Conservation (phyloP, 768 basidiomycete species). For the Tricholoma saponaceum region DNA sequence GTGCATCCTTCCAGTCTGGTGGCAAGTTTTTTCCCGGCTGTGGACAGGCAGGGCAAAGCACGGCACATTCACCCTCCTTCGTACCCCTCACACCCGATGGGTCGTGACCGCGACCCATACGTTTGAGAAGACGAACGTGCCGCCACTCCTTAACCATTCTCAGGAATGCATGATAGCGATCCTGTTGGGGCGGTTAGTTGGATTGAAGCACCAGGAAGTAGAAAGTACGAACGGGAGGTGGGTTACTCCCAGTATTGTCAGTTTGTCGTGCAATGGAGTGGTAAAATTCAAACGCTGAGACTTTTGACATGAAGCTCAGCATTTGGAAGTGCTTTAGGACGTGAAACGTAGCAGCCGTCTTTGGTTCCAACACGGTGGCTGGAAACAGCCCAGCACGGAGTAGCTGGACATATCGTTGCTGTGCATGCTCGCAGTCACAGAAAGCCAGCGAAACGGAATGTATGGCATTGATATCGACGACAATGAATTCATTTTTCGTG, state of each 20-base stretch:
- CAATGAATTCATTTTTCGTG: neutral
- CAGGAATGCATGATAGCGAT: slow-evolving; percentile 15
- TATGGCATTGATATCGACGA: neutral
- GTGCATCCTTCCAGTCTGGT: slow-evolving; percentile 12
- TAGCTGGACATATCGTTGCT: slow-evolving; percentile 4
- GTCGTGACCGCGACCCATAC: slow-evolving; percentile 15
- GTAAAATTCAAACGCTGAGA: slow-evolving; percentile 11
- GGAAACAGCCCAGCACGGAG: slow-evolving; percentile 8
- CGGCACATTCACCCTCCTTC: slow-evolving; percentile 15
- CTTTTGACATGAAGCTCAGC: slow-evolving; percentile 11
- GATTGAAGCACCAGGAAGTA: neutral
- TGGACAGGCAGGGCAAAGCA: slow-evolving; percentile 25
- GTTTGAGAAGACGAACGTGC: slow-evolving; percentile 16
- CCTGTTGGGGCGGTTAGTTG: slow-evolving; percentile 7
- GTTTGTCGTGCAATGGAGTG: slow-evolving; percentile 5
- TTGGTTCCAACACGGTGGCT: slow-evolving; percentile 6
- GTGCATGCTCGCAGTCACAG: neutral
- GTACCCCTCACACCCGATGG: slow-evolving; percentile 11
- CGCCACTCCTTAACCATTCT: slow-evolving; percentile 16
- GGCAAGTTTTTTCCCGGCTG: slow-evolving; percentile 25
- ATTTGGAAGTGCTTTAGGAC: slow-evolving; percentile 6
- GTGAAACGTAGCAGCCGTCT: slow-evolving; percentile 8
- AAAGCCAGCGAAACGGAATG: neutral
- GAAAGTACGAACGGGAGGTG: neutral
- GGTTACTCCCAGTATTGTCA: slow-evolving; percentile 5